These are phyloP conservation scores for Mycena rebaudengoi DNA, from an alignment of 768 basidiomycete genomes.

Conservation along the genomic window DNA sequence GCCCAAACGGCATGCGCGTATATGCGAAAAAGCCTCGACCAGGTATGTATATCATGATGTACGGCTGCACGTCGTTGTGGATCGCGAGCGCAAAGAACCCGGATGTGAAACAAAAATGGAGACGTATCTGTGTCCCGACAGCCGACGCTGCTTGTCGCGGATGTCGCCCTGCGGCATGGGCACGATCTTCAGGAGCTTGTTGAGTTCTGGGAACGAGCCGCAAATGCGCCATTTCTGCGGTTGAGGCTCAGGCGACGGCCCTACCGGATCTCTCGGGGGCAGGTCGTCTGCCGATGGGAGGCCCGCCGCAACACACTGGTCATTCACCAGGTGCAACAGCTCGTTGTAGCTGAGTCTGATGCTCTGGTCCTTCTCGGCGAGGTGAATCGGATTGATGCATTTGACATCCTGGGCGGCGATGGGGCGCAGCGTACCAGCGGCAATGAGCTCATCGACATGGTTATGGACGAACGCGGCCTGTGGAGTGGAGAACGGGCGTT, in stretches of 20 bases:
- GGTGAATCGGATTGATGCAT: constrained; percentile 37
- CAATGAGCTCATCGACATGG: constrained; percentile 43
- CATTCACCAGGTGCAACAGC: constrained; percentile 41
- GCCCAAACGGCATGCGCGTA: too few species aligned
- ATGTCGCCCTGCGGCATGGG: constrained; percentile 48
- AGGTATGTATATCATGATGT: constrained; percentile 44
- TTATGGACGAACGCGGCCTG: constrained; percentile 39
- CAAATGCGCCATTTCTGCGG: constrained; percentile 47
- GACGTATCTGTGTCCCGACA: constrained; percentile 45
- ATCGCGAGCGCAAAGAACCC: constrained; percentile 43
- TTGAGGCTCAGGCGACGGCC: background rate
- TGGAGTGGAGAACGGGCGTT: constrained; percentile 37
- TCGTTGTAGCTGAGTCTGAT: constrained; percentile 40
- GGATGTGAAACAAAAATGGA: constrained; percentile 43
- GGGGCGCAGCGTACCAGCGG: constrained; percentile 40
- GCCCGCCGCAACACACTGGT: constrained; percentile 37
- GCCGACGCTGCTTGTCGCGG: constrained; percentile 41
- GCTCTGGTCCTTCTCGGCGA: constrained; percentile 43
- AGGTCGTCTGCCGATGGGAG: constrained; percentile 27
- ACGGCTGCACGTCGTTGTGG: constrained; percentile 29
- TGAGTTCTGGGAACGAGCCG: constrained; percentile 46
- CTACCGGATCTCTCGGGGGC: constrained; percentile 26
- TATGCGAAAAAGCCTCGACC: constrained; percentile 46
- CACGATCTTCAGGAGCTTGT: constrained; percentile 36
- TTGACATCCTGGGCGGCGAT: constrained; percentile 41